Base-by-base conservation (phyloP, 176 grass and related monocot species). In the Lolium rigidum region DNA sequence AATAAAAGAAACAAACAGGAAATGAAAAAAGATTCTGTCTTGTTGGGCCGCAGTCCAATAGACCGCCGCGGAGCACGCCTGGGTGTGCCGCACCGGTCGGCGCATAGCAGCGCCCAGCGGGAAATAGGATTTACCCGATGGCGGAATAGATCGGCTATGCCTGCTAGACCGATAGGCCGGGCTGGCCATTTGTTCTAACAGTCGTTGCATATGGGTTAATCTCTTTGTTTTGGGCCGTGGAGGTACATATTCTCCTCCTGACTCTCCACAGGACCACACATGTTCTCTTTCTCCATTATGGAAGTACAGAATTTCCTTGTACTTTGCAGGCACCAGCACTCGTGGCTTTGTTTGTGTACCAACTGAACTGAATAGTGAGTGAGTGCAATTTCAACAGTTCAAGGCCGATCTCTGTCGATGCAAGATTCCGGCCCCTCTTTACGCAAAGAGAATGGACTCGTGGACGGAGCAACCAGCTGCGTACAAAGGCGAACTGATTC, bases 401-500 rank as follows among this genome's bases (percentile, higher is more conserved):
- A 14, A 14, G 46, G 8, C 56, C 52, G 20, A 54, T 74, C 62
- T 48, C 86, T 68, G 35, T 38, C 24, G 24, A 64, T 76, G 38
- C 58, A 87, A 43, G 80, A 90, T 80, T 84, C 89, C 21, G 39
- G 38, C 16, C 18, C 20, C 58, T 8, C 89, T 84, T 84, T 90
- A 80, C 49, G 58, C 75, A 50, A 58, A 77, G 79, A 24, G 39
- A 66, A 37, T 22, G 77, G 68, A 83, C 47, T 83, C 89, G 74
- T 90, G 89, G 89, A 87, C 48, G 84, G 75, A 75, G 80, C 80
- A 84, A 64, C 37, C 48, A 80, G 84, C 67, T 43, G 44, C 58
- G 80, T 90, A 87, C 84, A 73, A 57, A 64, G 78, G 64, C 80
- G 74, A 90, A 83, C 84, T 2, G 64, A 86, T 87, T 37, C 80